Conservation (phyloP, 2,329 filamentous ascomycete genomes). For the Pseudogymnoascus sp. region DNA sequence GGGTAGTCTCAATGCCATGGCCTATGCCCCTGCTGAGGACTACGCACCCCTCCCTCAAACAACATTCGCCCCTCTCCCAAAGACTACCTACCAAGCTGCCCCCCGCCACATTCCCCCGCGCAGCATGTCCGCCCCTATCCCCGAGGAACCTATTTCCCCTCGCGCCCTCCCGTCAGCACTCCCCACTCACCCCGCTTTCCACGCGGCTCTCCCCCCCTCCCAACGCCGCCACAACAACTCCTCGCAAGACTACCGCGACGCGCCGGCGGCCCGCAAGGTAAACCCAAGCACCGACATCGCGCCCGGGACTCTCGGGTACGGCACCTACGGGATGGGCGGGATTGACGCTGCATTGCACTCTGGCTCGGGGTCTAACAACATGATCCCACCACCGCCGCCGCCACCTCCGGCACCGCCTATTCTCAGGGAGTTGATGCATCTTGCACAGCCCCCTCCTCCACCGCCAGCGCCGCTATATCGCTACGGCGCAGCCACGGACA, state of each 20-base stretch:
- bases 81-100: constrained; percentile 31
- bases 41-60: constrained; percentile 22
- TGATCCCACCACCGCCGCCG: constrained; percentile 42
- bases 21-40: constrained; percentile 22
- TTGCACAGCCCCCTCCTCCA: constrained; percentile 52
- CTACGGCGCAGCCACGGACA: constrained; percentile 20
- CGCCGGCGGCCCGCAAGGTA: constrained; percentile 23
- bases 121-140: constrained; percentile 54
- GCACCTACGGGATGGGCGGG: constrained; percentile 31
- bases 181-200: constrained; percentile 35
- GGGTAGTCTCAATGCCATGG: constrained; percentile 20
- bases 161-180: constrained; percentile 26
- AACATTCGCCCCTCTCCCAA: constrained; percentile 12
- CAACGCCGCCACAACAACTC: constrained; percentile 16
- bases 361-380: constrained; percentile 35
- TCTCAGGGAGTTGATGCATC: constrained; percentile 54
- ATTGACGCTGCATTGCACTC: constrained; percentile 38
- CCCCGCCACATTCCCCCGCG: constrained; percentile 40
- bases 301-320: constrained; percentile 25
- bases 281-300: constrained; percentile 22
- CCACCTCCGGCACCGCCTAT: constrained; percentile 44
- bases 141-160: constrained; percentile 34
- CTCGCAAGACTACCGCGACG: constrained; percentile 18
- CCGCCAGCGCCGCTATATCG: constrained; percentile 50
- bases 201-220: constrained; percentile 30